Conservation (phyloP, 495 filamentous ascomycete species). For the Talaromyces trachyspermus region DNA sequence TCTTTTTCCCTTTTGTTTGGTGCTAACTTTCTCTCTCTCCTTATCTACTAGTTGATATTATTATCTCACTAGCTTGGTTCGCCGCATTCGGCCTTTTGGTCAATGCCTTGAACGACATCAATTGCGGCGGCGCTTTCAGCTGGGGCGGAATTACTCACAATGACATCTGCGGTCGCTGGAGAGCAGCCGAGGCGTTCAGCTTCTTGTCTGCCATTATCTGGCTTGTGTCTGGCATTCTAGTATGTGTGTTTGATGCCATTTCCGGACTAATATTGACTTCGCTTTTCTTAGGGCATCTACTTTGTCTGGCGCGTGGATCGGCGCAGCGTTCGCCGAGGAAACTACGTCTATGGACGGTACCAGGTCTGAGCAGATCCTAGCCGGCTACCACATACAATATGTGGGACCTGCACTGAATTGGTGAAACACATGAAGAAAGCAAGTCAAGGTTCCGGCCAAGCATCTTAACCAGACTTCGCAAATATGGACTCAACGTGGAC, state of each 20-base stretch:
- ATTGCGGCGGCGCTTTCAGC: conserved; percentile 49
- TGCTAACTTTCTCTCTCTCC: neutral
- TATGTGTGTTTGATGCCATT: conserved; percentile 15
- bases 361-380: conserved; percentile 6
- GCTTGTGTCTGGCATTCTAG: conserved; percentile 52
- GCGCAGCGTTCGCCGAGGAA: neutral
- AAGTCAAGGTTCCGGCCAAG: too few species aligned
- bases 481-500: too few species aligned
- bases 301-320: conserved; percentile 9
- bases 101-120: conserved; percentile 38
- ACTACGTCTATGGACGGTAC: conserved; percentile 7
- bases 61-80: conserved; percentile 57
- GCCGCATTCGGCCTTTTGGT: conserved; percentile 57
- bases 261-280: neutral
- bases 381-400: too few species aligned
- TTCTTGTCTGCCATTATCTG: conserved; percentile 62
- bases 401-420: too few species aligned
- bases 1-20: neutral
- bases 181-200: conserved; percentile 57
- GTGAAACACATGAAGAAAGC: too few species aligned
- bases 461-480: too few species aligned
- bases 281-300: conserved; percentile 5
- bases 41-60: conserved; percentile 38
- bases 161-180: conserved; percentile 51
- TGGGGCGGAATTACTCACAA: conserved; percentile 36